Percentiles rank a stretch among this genome's conserved stretches.
These are phyloP conservation scores for Amylocarpus encephaloides DNA, from an alignment of 2,329 filamentous ascomycete genomes.

Conservation along the genomic window DNA sequence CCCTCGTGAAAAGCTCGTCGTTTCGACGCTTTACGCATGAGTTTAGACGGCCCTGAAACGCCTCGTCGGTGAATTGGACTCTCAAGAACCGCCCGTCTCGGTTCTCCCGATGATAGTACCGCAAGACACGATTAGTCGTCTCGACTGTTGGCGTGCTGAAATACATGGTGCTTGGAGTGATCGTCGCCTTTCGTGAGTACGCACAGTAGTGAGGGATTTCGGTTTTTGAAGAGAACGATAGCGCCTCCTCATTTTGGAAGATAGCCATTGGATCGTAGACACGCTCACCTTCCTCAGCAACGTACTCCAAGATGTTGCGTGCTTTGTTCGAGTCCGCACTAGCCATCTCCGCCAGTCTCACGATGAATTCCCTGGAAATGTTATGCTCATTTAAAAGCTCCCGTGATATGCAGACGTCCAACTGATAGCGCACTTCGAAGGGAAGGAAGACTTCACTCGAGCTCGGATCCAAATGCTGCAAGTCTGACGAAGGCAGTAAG, in stretches of 20 bases:
- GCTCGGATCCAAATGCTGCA: constrained; percentile 15
- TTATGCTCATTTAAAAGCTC: constrained; percentile 70
- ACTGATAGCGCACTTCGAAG: constrained; percentile 77
- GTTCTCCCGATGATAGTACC: constrained; percentile 55
- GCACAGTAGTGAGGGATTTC: constrained; percentile 67
- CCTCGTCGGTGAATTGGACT: constrained; percentile 84
- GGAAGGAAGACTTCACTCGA: constrained; percentile 41
- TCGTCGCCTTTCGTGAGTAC: constrained; percentile 65
- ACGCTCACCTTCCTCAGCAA: constrained; percentile 56
- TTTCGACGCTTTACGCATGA: constrained; percentile 46
- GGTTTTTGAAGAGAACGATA: constrained; percentile 40
- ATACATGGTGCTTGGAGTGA: constrained; percentile 81
- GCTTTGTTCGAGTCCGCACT: constrained; percentile 43
- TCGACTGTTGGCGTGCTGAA: constrained; percentile 74
- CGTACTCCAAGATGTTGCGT: constrained; percentile 64
- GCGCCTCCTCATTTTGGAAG: constrained; percentile 50
- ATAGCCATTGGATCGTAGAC: constrained; percentile 67
- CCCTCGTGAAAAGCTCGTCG: constrained; percentile 66
- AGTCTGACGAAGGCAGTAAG: constrained; percentile 11
- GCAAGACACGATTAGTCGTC: constrained; percentile 78
- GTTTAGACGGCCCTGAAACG: constrained; percentile 51
- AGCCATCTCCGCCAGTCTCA: constrained; percentile 48
- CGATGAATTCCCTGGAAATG: constrained; percentile 61
- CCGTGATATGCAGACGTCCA: constrained; percentile 88
- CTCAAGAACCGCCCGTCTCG: constrained; percentile 74